Base-by-base conservation (phyloP, 2,329 filamentous ascomycete species). In the Botrytis pseudocinerea region DNA sequence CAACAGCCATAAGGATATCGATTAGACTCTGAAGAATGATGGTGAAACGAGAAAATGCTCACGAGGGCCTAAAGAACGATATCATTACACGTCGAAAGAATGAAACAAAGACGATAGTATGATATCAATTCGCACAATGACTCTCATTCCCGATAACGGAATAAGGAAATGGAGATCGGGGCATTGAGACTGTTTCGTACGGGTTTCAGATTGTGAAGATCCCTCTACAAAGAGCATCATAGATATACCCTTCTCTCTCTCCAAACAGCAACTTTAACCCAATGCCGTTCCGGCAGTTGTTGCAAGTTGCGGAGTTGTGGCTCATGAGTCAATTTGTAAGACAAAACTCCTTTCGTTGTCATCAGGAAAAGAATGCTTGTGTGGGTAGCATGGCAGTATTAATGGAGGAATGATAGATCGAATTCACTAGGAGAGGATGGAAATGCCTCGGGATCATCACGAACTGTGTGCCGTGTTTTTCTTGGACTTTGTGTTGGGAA, bases 271-370 rank as follows among this genome's bases (percentile, higher is more conserved):
- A 57, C 6, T 54, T 54, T 54, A 57, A 16, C 51, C n/a, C 51
- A 57, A 57, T 28, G 51, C 51, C 51, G 51, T 57, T 57, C n/a
- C 51, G 51, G 51, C 51, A 57, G 51, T 57, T 32, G n/a, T 57
- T 57, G 28, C 6, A 6, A 32, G n/a, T n/a, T 18, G 14, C 32
- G 51, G 51, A 57, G n/a, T 28, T 28, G n/a, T 57, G 51, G 51
- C 51, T 28, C 51, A 18, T 18, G 51, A 57, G 14, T 28, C 51
- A 57, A 28, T 28, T 57, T 57, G 51, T 18, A 57, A 57, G n/a
- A 28, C 51, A 16, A 57, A 32, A 32, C n/a, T 57, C 51, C 51
- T 57, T 57, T 57, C 14, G 32, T 57, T 57, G n/a, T 9, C n/a
- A 8, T 28, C 51, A 32, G 14, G n/a, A 57, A 28, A 32, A 28